phyloP scores from a whole-genome alignment of 495 filamentous ascomycete species.

The Penicillium lagena region DNA sequence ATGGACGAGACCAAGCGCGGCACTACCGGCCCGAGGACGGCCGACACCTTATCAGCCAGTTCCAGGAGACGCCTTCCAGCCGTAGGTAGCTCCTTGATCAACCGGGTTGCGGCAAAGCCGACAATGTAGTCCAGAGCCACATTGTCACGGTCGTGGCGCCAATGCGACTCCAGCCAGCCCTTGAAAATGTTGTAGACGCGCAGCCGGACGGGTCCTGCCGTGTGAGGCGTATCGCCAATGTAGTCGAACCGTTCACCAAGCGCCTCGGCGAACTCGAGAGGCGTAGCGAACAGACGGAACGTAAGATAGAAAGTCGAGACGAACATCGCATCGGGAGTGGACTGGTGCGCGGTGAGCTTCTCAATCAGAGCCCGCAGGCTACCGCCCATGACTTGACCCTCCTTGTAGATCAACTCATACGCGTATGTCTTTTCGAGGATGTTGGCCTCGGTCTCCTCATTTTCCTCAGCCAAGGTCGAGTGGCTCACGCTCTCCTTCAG shows the following conservation, averaged over 20 bases:
- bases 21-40: constrained; percentile 67
- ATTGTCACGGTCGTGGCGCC: constrained; percentile 74
- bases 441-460: constrained; percentile 71
- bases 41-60: constrained; percentile 74
- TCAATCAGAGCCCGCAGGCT: constrained; percentile 89
- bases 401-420: constrained; percentile 89
- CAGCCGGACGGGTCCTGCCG: constrained; percentile 74
- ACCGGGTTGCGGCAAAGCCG: constrained; percentile 67
- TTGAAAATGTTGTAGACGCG: constrained; percentile 97
- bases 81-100: constrained; percentile 60
- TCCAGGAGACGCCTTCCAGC: constrained; percentile 76
- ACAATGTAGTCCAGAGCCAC: constrained; percentile 68
- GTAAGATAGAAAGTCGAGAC: constrained; percentile 95
- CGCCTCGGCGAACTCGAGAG: constrained; percentile 68
- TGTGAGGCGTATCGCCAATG: constrained; percentile 66
- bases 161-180: constrained; percentile 94
- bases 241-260: constrained; percentile 90
- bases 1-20: constrained; percentile 83
- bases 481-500: constrained; percentile 53
- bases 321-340: constrained; percentile 88
- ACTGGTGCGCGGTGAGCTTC: constrained; percentile 85
- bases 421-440: constrained; percentile 79
- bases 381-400: constrained; percentile 90
- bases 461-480: constrained; percentile 62
- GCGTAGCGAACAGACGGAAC: constrained; percentile 89